Conservation (phyloP, 176 grass and related monocot species). For the Aegilops sharonensis region DNA sequence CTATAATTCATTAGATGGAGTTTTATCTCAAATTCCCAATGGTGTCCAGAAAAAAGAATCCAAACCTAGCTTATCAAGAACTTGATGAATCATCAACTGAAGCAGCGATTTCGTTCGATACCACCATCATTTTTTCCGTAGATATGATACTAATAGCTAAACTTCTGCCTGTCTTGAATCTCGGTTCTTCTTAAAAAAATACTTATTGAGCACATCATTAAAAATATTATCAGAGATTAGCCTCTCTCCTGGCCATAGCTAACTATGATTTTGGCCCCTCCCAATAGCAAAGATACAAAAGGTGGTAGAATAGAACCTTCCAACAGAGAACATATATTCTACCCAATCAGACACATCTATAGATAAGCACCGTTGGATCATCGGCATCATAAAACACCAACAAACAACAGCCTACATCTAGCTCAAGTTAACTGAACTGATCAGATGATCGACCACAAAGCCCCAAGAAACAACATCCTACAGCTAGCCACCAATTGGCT, state of each 20-base stretch:
- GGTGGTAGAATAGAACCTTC: not conserved
- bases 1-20: not conserved
- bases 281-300: not conserved
- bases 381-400: not conserved
- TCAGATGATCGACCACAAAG: not conserved
- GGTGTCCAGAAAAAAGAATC: no score
- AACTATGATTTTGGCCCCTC: not conserved
- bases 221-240: not conserved
- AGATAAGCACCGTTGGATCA: not conserved
- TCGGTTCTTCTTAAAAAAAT: not conserved
- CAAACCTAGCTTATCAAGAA: no score
- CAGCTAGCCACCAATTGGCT: not conserved
- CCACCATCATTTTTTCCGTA: not conserved
- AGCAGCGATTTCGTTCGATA: not conserved
- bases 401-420: not conserved
- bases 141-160: not conserved
- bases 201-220: not conserved
- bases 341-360: not conserved
- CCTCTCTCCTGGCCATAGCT: not conserved
- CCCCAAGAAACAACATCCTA: not conserved
- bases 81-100: not conserved
- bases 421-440: not conserved
- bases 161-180: not conserved
- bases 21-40: no score
- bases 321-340: not conserved